A percentile compares a stretch with the other conserved stretches of the same genome.
Evolutionary conservation across 495 filamentous ascomycete species (phyloP).

Genomic region (Hypomontagnella submonticulosa): DNA sequence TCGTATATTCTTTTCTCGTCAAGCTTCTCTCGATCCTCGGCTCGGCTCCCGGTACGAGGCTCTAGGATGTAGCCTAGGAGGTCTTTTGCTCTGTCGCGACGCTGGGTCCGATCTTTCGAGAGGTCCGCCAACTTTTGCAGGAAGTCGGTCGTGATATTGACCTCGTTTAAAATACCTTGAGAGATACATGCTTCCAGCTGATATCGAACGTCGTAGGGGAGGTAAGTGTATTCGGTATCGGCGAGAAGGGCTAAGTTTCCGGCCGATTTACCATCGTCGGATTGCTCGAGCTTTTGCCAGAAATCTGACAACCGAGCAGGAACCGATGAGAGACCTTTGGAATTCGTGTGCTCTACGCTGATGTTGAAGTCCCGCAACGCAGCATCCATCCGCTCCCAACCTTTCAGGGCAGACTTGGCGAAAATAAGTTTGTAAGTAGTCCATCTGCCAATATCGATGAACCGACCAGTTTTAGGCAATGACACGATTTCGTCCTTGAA

Average conservation of each 20-base stretch:
- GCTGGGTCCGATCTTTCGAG: constrained; percentile 18
- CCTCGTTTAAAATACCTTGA: constrained; percentile 79
- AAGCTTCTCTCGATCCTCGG: constrained; percentile 47
- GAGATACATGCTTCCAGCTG: constrained; percentile 94
- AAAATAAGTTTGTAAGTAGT: constrained; percentile 72
- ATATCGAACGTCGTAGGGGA: constrained; percentile 82
- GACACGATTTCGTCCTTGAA: constrained; percentile 59
- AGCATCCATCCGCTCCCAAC: constrained; percentile 58
- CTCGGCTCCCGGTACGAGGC: constrained; percentile 16
- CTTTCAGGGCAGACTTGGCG: constrained; percentile 32
- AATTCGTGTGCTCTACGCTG: constrained; percentile 46
- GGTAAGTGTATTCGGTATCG: constrained; percentile 51
- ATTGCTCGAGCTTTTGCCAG: constrained; percentile 67
- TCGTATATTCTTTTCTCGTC: constrained; percentile 68
- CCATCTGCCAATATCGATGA: constrained; percentile 86
- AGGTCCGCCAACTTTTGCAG: constrained; percentile 68
- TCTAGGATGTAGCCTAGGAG: constrained; percentile 55
- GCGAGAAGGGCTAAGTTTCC: constrained; percentile 51
- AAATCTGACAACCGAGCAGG: constrained; percentile 45
- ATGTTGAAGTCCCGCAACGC: constrained; percentile 83
- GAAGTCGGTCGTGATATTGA: constrained; percentile 74
- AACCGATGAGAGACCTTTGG: constrained; percentile 46
- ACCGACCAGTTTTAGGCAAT: constrained; percentile 64
- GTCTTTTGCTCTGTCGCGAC: constrained; percentile 51
- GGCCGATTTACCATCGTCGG: constrained; percentile 19